Conservation (phyloP, 768 basidiomycete species). For the Termitomyces sp. region DNA sequence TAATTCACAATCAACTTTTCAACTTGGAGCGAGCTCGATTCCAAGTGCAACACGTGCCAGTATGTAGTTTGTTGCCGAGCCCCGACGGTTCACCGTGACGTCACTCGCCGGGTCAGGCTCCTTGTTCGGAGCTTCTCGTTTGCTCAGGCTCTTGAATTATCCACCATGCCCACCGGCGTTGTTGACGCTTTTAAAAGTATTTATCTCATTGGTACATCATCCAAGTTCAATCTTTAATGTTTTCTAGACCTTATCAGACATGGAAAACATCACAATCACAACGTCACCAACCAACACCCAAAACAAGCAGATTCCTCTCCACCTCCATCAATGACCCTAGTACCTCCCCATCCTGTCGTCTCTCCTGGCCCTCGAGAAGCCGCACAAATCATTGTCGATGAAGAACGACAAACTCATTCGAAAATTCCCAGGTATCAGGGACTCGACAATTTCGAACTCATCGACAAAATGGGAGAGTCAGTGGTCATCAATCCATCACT, state of each 20-base stretch:
- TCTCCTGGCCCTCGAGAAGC: slow-evolving; percentile 32
- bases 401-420: slow-evolving; percentile 66
- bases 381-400: slow-evolving; percentile 67
- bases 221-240: slow-evolving; percentile 3
- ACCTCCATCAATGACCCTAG: slow-evolving; percentile 25
- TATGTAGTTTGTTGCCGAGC: neutral
- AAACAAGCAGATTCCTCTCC: slow-evolving; percentile 20
- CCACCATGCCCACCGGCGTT: slow-evolving; percentile 58
- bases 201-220: slow-evolving; percentile 16
- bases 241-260: slow-evolving; percentile 73
- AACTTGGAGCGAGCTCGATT: neutral
- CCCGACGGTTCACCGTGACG: slow-evolving; percentile 9
- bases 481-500: slow-evolving; percentile 28
- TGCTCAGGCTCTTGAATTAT: neutral
- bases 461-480: slow-evolving; percentile 92
- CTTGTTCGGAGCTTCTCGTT: slow-evolving; percentile 9
- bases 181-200: slow-evolving; percentile 89
- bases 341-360: slow-evolving; percentile 15
- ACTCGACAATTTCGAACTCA: slow-evolving; percentile 69
- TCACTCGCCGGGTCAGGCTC: slow-evolving; percentile 9
- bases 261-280: slow-evolving; percentile 61
- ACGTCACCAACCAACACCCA: slow-evolving; percentile 19
- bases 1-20: neutral
- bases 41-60: neutral
- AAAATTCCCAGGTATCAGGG: slow-evolving; percentile 87